Conservation (phyloP, 1,284 basidiomycete genomes). For the Hypsizygus ulmarius region DNA sequence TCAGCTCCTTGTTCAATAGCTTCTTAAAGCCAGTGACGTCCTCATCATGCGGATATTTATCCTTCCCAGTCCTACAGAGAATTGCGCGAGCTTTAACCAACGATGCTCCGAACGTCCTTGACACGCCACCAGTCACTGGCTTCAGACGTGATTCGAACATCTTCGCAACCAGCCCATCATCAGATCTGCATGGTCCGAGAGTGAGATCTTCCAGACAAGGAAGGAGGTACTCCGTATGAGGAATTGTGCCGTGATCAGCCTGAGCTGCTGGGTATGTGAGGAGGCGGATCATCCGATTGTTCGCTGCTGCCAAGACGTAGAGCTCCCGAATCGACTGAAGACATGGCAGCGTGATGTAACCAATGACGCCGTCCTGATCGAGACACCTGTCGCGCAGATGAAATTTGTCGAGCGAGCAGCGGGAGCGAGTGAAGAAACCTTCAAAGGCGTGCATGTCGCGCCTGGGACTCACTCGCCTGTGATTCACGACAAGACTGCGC, state of each 20-base stretch:
- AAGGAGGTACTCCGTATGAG: background rate
- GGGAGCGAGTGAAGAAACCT: slow-evolving; percentile 5
- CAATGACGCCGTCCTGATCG: background rate
- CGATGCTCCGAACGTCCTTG: no score
- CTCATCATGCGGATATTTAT: no score
- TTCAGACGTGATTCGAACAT: slow-evolving; percentile 3
- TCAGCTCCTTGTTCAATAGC: no score
- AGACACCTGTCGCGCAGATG: slow-evolving; percentile 5
- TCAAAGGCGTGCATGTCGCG: slow-evolving; percentile 2
- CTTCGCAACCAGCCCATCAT: background rate
- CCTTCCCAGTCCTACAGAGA: no score
- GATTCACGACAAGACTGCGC: slow-evolving; percentile 2
- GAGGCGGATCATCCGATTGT: background rate
- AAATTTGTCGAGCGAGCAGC: slow-evolving; percentile 6
- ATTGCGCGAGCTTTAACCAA: no score
- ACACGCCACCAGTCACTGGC: no score
- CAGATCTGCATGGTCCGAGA: slow-evolving; percentile 4
- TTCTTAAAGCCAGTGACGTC: no score
- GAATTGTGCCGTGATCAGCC: no score
- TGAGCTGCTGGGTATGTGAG: slow-evolving; percentile 1
- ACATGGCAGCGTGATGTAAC: slow-evolving; percentile 3
- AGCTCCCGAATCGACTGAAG: slow-evolving; percentile 4
- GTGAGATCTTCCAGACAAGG: slow-evolving; percentile 1
- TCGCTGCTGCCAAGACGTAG: background rate
- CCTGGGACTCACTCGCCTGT: background rate